phyloP scores from a whole-genome alignment of 495 filamentous ascomycete species.

The Trichoderma orchidacearum region DNA sequence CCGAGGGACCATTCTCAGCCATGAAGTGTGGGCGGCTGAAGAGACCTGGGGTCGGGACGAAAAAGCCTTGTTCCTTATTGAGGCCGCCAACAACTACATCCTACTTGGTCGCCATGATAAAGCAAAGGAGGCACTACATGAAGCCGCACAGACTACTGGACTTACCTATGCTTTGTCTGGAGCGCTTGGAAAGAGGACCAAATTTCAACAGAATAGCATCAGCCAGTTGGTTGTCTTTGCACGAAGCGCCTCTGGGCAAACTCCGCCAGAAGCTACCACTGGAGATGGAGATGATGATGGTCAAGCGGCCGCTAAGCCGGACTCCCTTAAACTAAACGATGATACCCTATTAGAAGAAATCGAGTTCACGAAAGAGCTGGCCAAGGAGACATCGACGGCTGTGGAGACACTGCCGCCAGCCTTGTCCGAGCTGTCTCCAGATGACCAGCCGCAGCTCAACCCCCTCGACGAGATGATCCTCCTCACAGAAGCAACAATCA shows the following conservation, averaged over 20 bases:
- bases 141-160: slow-evolving; percentile 45
- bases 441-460: slow-evolving; percentile 67
- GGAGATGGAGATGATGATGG: background rate
- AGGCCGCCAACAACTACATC: slow-evolving; percentile 72
- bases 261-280: background rate
- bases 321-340: slow-evolving; percentile 66
- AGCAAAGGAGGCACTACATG: slow-evolving; percentile 54
- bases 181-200: slow-evolving; percentile 78
- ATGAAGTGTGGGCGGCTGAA: slow-evolving; percentile 4
- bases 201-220: slow-evolving; percentile 77
- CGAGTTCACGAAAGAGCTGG: slow-evolving; percentile 48
- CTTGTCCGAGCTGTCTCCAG: slow-evolving; percentile 52
- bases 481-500: slow-evolving; percentile 74
- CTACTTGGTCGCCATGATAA: slow-evolving; percentile 70
- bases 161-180: slow-evolving; percentile 82
- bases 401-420: slow-evolving; percentile 37
- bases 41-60: slow-evolving; percentile 19
- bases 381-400: slow-evolving; percentile 23
- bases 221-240: slow-evolving; percentile 90
- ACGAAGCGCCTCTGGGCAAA: slow-evolving; percentile 38
- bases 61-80: slow-evolving; percentile 55
- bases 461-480: slow-evolving; percentile 78
- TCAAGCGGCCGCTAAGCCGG: slow-evolving; percentile 29
- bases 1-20: slow-evolving; percentile 24
- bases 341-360: slow-evolving; percentile 87